These are phyloP conservation scores for Silybum marianum DNA, from an alignment of 129 eudicot species.

Conservation along the genomic window DNA sequence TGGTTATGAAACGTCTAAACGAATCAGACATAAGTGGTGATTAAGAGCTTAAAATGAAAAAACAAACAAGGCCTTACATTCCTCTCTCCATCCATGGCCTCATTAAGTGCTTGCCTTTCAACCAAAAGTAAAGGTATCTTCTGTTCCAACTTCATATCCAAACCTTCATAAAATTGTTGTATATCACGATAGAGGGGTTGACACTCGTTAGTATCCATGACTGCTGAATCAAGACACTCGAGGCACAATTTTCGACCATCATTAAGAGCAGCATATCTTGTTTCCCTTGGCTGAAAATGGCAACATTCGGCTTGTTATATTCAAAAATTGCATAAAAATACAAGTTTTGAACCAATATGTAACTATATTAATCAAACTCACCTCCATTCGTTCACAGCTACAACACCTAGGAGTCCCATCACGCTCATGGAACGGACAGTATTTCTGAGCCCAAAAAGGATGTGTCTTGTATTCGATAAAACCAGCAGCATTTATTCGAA, in stretches of 20 bases:
- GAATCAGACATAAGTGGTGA: too few relatives aligned
- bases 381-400: slow-evolving; percentile 93
- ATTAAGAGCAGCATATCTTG: slow-evolving; percentile 62
- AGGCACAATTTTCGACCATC: slow-evolving; percentile 84
- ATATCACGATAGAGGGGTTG: slow-evolving; percentile 82
- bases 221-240: slow-evolving; percentile 80
- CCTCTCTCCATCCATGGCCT: slow-evolving; percentile 76
- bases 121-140: slow-evolving; percentile 86
- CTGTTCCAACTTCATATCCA: slow-evolving; percentile 76
- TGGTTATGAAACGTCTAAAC: too few relatives aligned
- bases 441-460: slow-evolving; percentile 89
- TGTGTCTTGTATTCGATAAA: slow-evolving; percentile 72
- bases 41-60: too few relatives aligned
- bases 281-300: slow-evolving; percentile 55
- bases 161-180: slow-evolving; percentile 61
- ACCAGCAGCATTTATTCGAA: slow-evolving; percentile 74
- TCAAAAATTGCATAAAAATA: slow-evolving; percentile 6
- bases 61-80: slow-evolving; percentile 46
- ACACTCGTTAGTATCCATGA: slow-evolving; percentile 74
- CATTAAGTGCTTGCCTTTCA: slow-evolving; percentile 86
- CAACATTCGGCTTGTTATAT: slow-evolving; percentile 2
- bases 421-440: slow-evolving; percentile 73
- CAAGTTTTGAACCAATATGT: background rate
- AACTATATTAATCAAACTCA: slow-evolving; percentile 23
- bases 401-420: slow-evolving; percentile 87